phyloP scores from a whole-genome alignment of 2,329 filamentous ascomycete genomes.

The Clarireedia homoeocarpa region DNA sequence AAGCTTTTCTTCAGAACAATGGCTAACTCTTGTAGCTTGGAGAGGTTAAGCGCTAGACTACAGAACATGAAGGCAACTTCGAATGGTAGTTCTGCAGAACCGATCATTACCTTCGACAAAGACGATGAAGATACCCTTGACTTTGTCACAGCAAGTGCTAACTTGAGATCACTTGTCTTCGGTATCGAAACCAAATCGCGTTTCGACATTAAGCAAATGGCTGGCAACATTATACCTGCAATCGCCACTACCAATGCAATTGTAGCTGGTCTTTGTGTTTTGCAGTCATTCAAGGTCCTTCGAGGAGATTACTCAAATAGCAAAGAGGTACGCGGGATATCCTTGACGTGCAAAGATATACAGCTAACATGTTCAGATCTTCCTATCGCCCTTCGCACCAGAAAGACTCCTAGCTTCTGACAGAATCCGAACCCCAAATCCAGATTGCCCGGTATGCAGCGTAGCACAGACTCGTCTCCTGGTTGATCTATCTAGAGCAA shows the following conservation, averaged over 20 bases:
- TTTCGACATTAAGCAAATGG: constrained; percentile 98
- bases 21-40: constrained; percentile 43
- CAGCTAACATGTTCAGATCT: constrained; percentile 45
- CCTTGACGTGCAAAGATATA: neutral
- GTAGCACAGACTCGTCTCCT: constrained; percentile 59
- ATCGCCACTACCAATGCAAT: constrained; percentile 98
- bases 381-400: constrained; percentile 61
- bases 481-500: constrained; percentile 64
- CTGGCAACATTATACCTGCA: constrained; percentile 96
- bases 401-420: constrained; percentile 53
- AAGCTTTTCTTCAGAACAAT: neutral
- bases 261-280: constrained; percentile 82
- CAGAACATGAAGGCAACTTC: constrained; percentile 49
- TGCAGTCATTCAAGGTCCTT: constrained; percentile 88
- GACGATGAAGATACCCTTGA: constrained; percentile 93
- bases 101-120: constrained; percentile 85
- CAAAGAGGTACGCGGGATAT: constrained; percentile 53
- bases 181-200: constrained; percentile 81
- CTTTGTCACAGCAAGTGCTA: constrained; percentile 86
- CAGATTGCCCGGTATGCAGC: constrained; percentile 76
- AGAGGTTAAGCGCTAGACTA: constrained; percentile 67
- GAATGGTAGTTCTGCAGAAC: constrained; percentile 42
- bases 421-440: constrained; percentile 58
- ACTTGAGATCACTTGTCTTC: constrained; percentile 83
- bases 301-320: constrained; percentile 61